These are phyloP conservation scores for Dictyostelium purpureum DNA, from an alignment of 78 protist species.

Conservation along the genomic window DNA sequence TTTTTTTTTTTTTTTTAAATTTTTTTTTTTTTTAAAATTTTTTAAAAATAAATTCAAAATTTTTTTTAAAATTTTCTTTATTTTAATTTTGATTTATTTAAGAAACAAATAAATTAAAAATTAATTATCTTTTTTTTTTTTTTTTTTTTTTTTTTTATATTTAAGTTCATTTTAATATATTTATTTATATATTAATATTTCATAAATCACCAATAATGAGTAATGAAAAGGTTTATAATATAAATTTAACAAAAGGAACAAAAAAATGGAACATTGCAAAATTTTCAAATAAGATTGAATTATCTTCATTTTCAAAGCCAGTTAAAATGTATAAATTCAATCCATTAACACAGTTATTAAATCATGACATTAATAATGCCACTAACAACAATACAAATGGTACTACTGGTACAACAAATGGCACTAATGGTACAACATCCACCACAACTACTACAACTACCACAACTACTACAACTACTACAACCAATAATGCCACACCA, in stretches of 20 bases:
- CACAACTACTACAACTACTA: background rate
- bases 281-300: constrained; percentile 58
- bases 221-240: constrained; percentile 13
- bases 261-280: constrained; percentile 77
- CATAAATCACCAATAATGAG: background rate
- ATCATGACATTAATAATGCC: background rate
- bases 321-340: constrained; percentile 57
- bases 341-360: constrained; percentile 1
- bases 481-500: background rate
- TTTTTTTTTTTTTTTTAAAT: too few relatives aligned
- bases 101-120: background rate
- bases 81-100: background rate
- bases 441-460: constrained; percentile 1
- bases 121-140: background rate
- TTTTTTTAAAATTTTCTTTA: background rate
- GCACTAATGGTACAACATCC: background rate
- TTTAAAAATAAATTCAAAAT: too few relatives aligned
- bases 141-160: background rate
- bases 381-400: background rate
- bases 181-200: background rate
- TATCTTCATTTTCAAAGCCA: constrained; percentile 27
- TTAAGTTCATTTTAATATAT: background rate
- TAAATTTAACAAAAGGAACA: constrained; percentile 23
- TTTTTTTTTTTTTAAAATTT: too few relatives aligned
- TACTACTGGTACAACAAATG: background rate